A percentile compares a stretch with the other conserved stretches of the same genome.
These are phyloP conservation scores for Thymus mandschuricus DNA, from an alignment of 257 asterid genomes.

Conservation along the genomic window DNA sequence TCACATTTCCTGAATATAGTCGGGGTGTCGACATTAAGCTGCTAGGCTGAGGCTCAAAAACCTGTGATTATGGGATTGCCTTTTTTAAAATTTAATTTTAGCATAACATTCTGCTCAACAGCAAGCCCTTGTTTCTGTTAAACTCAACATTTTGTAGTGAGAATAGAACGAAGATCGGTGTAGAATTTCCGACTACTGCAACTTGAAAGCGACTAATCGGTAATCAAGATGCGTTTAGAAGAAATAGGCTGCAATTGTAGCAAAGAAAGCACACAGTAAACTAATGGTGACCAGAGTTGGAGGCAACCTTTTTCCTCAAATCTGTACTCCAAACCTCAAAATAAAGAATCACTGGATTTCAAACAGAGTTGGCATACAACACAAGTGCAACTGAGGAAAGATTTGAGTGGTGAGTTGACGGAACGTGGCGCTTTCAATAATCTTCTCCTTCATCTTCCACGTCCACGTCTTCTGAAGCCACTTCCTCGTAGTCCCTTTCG, in stretches of 20 bases:
- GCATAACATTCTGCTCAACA: neutral
- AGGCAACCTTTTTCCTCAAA: too few species aligned
- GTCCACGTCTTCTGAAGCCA: constrained; percentile 38
- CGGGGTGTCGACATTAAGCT: neutral
- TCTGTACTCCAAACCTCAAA: constrained; percentile 14
- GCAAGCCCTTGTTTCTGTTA: too few species aligned
- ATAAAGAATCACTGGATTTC: constrained; percentile 1
- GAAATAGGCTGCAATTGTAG: too few species aligned
- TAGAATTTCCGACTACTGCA: too few species aligned
- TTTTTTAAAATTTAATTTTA: too few species aligned
- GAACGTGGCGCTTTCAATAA: constrained; percentile 10
- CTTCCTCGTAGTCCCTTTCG: constrained; percentile 39
- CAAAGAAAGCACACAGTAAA: neutral
- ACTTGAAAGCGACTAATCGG: too few species aligned
- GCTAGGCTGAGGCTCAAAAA: neutral
- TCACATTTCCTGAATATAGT: neutral
- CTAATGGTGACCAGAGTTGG: neutral
- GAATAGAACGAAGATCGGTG: too few species aligned
- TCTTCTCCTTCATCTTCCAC: constrained; percentile 44
- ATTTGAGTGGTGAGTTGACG: neutral
- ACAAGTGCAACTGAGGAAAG: neutral
- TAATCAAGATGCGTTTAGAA: too few species aligned
- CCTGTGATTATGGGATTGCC: too few species aligned
- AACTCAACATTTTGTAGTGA: too few species aligned
- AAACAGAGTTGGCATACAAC: neutral